These are phyloP conservation scores for Neonectria neomacrospora DNA, from an alignment of 2,329 filamentous ascomycete species.

Conservation along the genomic window DNA sequence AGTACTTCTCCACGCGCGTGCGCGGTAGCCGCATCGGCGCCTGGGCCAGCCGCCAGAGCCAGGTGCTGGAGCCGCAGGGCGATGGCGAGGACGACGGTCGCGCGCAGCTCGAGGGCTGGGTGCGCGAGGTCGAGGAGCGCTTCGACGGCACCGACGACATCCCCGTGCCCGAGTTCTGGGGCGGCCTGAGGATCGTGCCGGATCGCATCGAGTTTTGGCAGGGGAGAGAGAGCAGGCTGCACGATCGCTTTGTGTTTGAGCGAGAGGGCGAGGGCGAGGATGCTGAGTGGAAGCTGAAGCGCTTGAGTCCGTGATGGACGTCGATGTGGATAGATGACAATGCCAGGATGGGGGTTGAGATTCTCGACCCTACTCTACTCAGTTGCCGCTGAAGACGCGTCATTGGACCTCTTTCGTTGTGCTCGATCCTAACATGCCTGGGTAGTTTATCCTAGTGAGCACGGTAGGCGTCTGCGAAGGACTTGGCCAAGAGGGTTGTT, in stretches of 20 bases:
- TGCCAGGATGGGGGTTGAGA: not conserved
- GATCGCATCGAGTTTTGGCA: slow-evolving; percentile 96
- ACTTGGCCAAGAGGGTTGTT: too few species aligned
- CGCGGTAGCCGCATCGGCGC: slow-evolving; percentile 87
- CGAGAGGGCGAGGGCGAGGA: slow-evolving; percentile 65
- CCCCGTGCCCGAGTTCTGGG: slow-evolving; percentile 94
- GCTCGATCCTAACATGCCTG: not conserved
- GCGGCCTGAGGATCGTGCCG: slow-evolving; percentile 86
- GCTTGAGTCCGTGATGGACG: slow-evolving; percentile 72
- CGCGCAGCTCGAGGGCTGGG: slow-evolving; percentile 78
- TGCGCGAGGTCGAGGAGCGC: slow-evolving; percentile 77
- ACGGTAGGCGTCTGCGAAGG: not conserved
- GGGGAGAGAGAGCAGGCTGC: slow-evolving; percentile 86
- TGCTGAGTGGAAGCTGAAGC: slow-evolving; percentile 73
- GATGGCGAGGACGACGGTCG: slow-evolving; percentile 74
- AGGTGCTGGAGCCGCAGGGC: slow-evolving; percentile 67
- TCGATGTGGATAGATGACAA: not conserved
- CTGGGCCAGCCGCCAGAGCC: slow-evolving; percentile 92
- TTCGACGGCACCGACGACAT: slow-evolving; percentile 84
- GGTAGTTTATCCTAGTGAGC: not conserved
- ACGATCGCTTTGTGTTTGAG: slow-evolving; percentile 92
- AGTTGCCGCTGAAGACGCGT: not conserved
- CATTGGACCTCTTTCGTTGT: not conserved
- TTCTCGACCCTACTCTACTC: not conserved
- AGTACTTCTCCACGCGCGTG: slow-evolving; percentile 74